Evolutionary conservation across 2,329 filamentous ascomycete genomes (phyloP), one percentile per base, ranked within the genome.

Genomic region (Botrytis tulipae): DNA sequence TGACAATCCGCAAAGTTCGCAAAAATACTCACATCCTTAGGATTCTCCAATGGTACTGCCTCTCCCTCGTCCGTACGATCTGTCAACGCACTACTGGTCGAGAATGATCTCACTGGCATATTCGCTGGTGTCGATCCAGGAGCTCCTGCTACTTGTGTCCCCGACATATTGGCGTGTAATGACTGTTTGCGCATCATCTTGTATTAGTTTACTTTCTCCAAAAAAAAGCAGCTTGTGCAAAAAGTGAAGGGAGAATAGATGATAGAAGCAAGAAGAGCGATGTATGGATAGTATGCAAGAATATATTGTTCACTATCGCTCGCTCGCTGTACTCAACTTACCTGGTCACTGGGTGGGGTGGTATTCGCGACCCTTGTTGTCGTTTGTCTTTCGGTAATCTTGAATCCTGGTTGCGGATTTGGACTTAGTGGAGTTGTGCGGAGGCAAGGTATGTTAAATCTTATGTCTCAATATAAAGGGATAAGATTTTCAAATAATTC

Each of bases 1-100:
- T 29, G n/a, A 57, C 51, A 57, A 32, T 18, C n/a, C 16, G n/a
- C n/a, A 29, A 18, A 29, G 14, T 57, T 16, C 51, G 46, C 14
- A 54, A 32, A 44, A n/a, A 57, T 62, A 78, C 79, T 79, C 51
- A 80, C 80, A 77, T 79, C 75, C 59, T 74, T 80, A 37, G 78
- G 79, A 74, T 81, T 78, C 8, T 76, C 75, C 7, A 70, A 67
- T 9, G 80, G 80, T 25, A 82, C 76, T 25, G 80, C 78, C 73
- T 79, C 78, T 18, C 80, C 80, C 72, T 79, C 78, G 22, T 81
- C 66, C 9, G 66, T 69, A 14, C 66, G 66, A 69, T 69, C 80
- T 66, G 77, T 79, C 73, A 76, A 67, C 4, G 74, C 76, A 65
- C 76, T 78, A n/a, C 74, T 74, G 10, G 74, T 73, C 16, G 78